Conservation (phyloP, 1,284 basidiomycete species). For the Sphaerobolus stellatus region DNA sequence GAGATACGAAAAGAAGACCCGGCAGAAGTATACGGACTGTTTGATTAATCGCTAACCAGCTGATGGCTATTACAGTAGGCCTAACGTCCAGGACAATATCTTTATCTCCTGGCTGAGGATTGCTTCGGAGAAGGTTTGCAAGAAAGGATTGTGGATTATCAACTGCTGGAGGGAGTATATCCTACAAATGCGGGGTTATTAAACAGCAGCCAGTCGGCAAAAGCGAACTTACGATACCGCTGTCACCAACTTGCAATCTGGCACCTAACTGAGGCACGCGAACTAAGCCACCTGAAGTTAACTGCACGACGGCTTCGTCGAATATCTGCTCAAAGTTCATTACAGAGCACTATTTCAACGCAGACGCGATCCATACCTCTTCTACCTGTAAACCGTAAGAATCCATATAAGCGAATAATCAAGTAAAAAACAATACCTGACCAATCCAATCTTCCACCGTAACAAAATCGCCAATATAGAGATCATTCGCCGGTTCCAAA, state of each 20-base stretch:
- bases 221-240: conserved; percentile 52
- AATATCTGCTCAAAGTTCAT: conserved; percentile 57
- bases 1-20: conserved; percentile 11
- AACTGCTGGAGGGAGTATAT: conserved; percentile 66
- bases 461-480: conserved; percentile 82
- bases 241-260: conserved; percentile 68
- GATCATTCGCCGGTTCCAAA: conserved; percentile 56
- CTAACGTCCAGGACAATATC: conserved; percentile 74
- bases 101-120: conserved; percentile 40
- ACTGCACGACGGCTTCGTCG: conserved; percentile 77
- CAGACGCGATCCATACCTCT: conserved; percentile 29
- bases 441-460: conserved; percentile 86
- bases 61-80: conserved; percentile 78
- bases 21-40: conserved; percentile 47
- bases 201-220: background rate
- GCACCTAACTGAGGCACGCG: conserved; percentile 75
- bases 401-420: conserved; percentile 49
- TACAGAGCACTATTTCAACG: background rate
- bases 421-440: conserved; percentile 55
- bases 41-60: conserved; percentile 91
- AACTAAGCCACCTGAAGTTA: conserved; percentile 56
- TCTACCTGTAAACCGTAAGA: conserved; percentile 33
- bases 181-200: conserved; percentile 39
- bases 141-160: conserved; percentile 20
- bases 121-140: conserved; percentile 36